A percentile compares a stretch with the other conserved stretches of the same genome.
These are phyloP conservation scores for Fusarium sulawesiense DNA, from an alignment of 2,329 filamentous ascomycete species.

Conservation along the genomic window DNA sequence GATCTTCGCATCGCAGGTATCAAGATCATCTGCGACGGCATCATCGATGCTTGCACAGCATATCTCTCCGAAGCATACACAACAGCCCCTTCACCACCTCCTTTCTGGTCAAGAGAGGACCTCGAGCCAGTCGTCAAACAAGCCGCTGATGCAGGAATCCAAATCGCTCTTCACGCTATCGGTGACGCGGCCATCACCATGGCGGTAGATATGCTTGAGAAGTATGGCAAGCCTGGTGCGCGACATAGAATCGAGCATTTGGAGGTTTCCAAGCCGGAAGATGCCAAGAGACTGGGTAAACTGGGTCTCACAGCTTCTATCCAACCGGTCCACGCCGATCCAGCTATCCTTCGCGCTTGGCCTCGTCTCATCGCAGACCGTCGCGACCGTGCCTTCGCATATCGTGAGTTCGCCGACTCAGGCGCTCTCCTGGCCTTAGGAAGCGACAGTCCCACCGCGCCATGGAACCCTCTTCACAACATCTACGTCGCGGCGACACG, in stretches of 20 bases:
- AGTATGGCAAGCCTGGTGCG: conserved; percentile 54
- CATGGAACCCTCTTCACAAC: conserved; percentile 63
- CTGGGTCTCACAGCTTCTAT: conserved; percentile 69
- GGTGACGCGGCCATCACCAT: conserved; percentile 68
- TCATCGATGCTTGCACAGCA: conserved; percentile 72
- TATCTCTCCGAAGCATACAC: conserved; percentile 68
- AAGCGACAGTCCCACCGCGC: conserved; percentile 68
- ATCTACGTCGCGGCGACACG: conserved; percentile 68
- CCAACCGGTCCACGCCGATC: conserved; percentile 67
- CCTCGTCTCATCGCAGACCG: conserved; percentile 66
- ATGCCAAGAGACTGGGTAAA: conserved; percentile 65
- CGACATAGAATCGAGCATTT: conserved; percentile 73
- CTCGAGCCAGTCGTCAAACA: conserved; percentile 65
- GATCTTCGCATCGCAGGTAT: conserved; percentile 67
- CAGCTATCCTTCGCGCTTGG: conserved; percentile 70
- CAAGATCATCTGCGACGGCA: conserved; percentile 72
- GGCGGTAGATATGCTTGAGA: conserved; percentile 65
- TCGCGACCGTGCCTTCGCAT: conserved; percentile 69
- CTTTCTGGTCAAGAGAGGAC: conserved; percentile 65
- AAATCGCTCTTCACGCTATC: conserved; percentile 72
- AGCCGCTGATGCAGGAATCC: conserved; percentile 64
- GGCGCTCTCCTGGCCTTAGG: conserved; percentile 66
- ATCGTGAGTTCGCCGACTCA: conserved; percentile 66
- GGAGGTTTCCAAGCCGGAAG: conserved; percentile 66
- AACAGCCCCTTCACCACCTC: conserved; percentile 55